Conservation (phyloP, 2,329 filamentous ascomycete genomes). For the Alternaria tenuissima region DNA sequence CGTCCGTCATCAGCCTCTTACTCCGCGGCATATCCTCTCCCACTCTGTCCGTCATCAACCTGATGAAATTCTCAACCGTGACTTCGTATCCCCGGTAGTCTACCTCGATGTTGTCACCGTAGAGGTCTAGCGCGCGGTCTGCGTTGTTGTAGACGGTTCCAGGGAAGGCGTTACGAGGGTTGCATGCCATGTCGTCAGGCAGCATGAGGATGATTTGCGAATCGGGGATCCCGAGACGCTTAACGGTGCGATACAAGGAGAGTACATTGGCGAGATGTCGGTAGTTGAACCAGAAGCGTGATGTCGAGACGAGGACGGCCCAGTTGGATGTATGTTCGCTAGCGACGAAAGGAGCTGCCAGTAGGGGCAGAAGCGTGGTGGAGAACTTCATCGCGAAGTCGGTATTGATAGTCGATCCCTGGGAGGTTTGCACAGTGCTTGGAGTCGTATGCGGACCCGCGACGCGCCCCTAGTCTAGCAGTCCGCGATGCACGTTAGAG, state of each 20-base stretch:
- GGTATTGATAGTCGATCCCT: not conserved
- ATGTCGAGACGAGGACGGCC: constrained; percentile 98
- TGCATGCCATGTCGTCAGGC: constrained; percentile 99
- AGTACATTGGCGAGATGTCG: constrained; percentile 97
- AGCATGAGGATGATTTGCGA: constrained; percentile 99
- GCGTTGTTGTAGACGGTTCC: constrained; percentile 99
- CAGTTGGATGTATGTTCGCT: constrained; percentile 96
- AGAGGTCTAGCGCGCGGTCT: constrained; percentile 92
- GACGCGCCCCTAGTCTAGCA: constrained; percentile 10
- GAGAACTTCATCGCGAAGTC: constrained; percentile 36
- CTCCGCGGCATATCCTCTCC: constrained; percentile 94
- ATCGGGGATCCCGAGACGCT: constrained; percentile 95
- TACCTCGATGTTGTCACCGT: constrained; percentile 98
- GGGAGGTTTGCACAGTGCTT: not conserved
- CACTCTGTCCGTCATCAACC: constrained; percentile 90
- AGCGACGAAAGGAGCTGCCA: constrained; percentile 53
- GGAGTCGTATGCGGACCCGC: constrained; percentile 1
- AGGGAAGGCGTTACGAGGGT: constrained; percentile 96
- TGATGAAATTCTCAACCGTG: constrained; percentile 98
- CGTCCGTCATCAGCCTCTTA: constrained; percentile 92
- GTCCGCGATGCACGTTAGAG: constrained; percentile 31
- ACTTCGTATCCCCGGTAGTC: constrained; percentile 99
- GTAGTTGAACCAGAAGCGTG: constrained; percentile 99
- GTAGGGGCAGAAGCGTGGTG: constrained; percentile 35
- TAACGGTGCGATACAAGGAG: constrained; percentile 96